These are phyloP conservation scores for Cantharellus cinnabarinus DNA, from an alignment of 768 basidiomycete species.

Conservation along the genomic window DNA sequence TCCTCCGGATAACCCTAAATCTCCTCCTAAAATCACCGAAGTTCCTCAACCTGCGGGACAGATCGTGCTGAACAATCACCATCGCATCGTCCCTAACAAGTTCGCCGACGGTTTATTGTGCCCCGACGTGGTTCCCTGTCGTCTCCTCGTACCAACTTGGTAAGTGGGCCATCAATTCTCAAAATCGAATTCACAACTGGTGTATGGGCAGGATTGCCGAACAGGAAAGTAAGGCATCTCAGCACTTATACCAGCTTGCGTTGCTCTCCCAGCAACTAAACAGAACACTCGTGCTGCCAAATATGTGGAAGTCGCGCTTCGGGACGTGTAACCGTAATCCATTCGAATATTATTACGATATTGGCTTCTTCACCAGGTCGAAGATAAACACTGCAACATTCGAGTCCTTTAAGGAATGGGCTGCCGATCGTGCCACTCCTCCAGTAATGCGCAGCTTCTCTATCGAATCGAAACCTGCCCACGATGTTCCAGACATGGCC, in stretches of 20 bases:
- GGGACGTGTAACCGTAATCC: slow-evolving; percentile 23
- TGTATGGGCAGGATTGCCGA: slow-evolving; percentile 24
- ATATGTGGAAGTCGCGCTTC: slow-evolving; percentile 35
- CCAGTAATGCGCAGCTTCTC: background rate
- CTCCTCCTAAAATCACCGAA: background rate
- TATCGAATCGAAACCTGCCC: background rate
- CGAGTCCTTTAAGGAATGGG: background rate
- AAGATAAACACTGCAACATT: background rate
- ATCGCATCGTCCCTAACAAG: background rate
- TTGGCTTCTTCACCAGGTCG: background rate
- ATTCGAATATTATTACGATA: background rate
- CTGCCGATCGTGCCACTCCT: background rate
- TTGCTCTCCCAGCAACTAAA: slow-evolving; percentile 29
- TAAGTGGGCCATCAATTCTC: background rate
- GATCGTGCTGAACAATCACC: background rate
- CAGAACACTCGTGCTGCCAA: slow-evolving; percentile 40
- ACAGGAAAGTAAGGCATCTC: slow-evolving; percentile 37
- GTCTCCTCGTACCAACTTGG: slow-evolving; percentile 25
- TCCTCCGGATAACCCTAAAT: background rate
- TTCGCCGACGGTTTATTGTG: background rate
- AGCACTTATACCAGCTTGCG: slow-evolving; percentile 33
- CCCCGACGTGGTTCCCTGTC: slow-evolving; percentile 14
- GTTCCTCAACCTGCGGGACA: background rate
- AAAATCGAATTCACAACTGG: background rate
- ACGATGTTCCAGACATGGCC: too few species aligned